These are phyloP conservation scores for Erythrobasidium hasegawianum DNA, from an alignment of 1,284 basidiomycete species.

Conservation along the genomic window DNA sequence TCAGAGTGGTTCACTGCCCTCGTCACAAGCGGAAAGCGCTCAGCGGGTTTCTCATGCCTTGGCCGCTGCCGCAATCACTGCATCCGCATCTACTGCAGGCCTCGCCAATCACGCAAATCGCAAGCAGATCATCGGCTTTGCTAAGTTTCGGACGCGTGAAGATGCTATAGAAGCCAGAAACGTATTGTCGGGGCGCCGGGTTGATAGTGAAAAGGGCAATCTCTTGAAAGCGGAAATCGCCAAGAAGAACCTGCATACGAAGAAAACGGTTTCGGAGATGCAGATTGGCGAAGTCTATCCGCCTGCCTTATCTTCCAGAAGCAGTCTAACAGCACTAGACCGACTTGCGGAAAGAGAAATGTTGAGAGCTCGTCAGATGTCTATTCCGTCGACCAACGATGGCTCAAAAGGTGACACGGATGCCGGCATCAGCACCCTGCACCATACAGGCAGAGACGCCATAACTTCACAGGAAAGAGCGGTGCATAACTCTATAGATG, in stretches of 20 bases:
- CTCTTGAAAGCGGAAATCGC: constrained; percentile 98
- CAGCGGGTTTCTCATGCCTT: constrained; percentile 42
- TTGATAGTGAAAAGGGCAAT: constrained; percentile 82
- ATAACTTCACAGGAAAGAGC: too few species aligned
- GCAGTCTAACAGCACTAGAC: constrained; percentile 27
- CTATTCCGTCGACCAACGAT: background rate
- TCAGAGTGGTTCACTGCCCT: background rate
- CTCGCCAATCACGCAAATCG: constrained; percentile 44
- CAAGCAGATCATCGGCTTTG: constrained; percentile 95
- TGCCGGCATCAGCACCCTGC: too few species aligned
- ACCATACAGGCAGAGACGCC: too few species aligned
- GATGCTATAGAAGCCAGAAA: constrained; percentile 87
- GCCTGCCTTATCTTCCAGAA: background rate
- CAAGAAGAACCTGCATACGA: constrained; percentile 98
- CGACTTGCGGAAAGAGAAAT: constrained; percentile 20
- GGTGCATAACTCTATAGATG: too few species aligned
- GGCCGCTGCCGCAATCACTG: constrained; percentile 45
- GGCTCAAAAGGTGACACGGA: background rate
- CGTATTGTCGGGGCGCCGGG: constrained; percentile 79
- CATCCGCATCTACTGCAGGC: constrained; percentile 37
- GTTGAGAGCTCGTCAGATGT: background rate
- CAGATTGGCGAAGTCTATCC: background rate
- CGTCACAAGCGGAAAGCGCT: background rate
- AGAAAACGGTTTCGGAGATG: constrained; percentile 57
- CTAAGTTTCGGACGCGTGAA: constrained; percentile 82